Base-by-base conservation (phyloP, 1,139 yeast species). In the Blastobotrys persicus region DNA sequence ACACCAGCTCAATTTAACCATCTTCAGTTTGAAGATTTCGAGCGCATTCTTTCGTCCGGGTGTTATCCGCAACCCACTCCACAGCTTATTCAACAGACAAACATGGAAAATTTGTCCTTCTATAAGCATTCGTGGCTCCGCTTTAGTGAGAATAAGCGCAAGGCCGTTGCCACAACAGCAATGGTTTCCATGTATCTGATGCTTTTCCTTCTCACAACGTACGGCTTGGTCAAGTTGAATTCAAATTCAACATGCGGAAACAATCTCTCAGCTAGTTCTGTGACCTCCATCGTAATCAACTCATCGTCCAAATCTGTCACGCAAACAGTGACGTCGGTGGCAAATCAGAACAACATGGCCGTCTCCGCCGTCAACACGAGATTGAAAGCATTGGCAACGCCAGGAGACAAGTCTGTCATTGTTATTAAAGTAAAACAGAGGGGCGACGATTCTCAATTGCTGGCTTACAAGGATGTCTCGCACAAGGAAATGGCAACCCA, bases 351-450 rank as follows among this genome's bases (percentile, higher is more conserved):
- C n/a, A 11, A 4, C 5, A 13, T 12, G 5, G n/a, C 34, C n/a
- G 34, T 13, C 6, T 31, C 14, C n/a, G n/a, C n/a, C 6, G 14
- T 31, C 34, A 13, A 31, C 34, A 18, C 41, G n/a, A 37, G n/a
- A 7, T 37, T 23, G 31, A 6, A 7, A 13, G 41, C 41, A 18
- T 18, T 37, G 41, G 41, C 41, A 5, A 18, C 26, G 3, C 28
- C 41, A 7, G 19, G 41, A 12, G 41, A 19, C 4, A 37, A 37
- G 28, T 37, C 41, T 18, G 28, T 37, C 13, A 37, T 37, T 37
- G 41, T 37, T 6, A 6, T 37, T 26, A 19, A 18, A 18, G 41
- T 37, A 28, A 14, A 18, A 16, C 13, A 37, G 14, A 37, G 28
- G 4, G 13, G 19, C 3, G 11, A 19, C 13, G 41, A 28, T 23